phyloP scores from a whole-genome alignment of 2,329 filamentous ascomycete genomes.

The Colletotrichum karsti region DNA sequence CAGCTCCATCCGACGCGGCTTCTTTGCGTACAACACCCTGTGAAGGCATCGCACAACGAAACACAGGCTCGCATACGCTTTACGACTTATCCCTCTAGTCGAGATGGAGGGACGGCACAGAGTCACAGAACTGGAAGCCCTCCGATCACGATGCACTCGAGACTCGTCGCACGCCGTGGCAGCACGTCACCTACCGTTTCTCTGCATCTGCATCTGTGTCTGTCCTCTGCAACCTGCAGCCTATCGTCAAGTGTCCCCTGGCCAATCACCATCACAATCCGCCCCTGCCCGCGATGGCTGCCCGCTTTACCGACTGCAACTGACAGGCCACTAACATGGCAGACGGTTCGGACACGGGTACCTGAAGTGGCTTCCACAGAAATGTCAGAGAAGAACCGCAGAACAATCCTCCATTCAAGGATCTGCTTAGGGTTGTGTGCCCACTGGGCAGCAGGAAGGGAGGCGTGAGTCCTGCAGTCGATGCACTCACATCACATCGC shows the following conservation, averaged over 20 bases:
- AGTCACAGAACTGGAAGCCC: neutral
- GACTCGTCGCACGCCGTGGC: constrained; percentile 1
- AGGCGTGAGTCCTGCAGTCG: neutral
- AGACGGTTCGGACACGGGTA: neutral
- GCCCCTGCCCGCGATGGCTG: neutral
- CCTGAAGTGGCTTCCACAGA: constrained; percentile 7
- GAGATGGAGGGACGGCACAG: neutral
- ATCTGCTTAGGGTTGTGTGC: constrained; percentile 1
- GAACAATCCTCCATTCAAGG: neutral
- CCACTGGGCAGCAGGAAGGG: neutral
- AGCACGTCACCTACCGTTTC: constrained; percentile 1
- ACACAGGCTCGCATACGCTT: too few species aligned
- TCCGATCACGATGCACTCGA: neutral
- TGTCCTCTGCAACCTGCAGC: neutral
- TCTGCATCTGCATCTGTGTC: constrained; percentile 6
- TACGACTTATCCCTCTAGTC: neutral
- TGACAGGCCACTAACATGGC: neutral
- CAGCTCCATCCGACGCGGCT: too few species aligned
- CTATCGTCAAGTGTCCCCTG: neutral
- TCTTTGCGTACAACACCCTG: too few species aligned
- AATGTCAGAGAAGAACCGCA: neutral
- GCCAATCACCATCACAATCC: neutral
- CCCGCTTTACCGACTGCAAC: constrained; percentile 1
- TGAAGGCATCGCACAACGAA: neutral
- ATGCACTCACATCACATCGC: constrained; percentile 2